Conservation (phyloP, 176 grass and related monocot species). For the Carex parvula region DNA sequence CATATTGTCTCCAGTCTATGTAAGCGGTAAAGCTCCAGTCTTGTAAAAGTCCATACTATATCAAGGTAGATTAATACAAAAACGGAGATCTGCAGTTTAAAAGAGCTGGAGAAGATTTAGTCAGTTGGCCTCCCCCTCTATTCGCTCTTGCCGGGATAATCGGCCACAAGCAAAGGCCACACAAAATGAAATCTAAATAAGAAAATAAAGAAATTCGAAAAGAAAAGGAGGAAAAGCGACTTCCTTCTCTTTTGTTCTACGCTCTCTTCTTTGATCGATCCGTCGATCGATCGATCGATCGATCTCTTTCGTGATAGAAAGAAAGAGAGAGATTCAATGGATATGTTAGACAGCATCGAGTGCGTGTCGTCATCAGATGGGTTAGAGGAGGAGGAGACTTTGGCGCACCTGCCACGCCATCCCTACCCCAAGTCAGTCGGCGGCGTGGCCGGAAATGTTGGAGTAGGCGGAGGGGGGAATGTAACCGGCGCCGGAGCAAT, state of each 20-base stretch:
- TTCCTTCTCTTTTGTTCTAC: constrained; percentile 15
- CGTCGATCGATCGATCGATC: constrained; percentile 9
- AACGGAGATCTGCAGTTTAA: background rate
- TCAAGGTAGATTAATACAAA: background rate
- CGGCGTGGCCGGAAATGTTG: background rate
- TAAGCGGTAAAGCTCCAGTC: background rate
- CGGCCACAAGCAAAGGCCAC: background rate
- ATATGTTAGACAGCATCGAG: constrained; percentile 49
- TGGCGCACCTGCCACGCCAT: constrained; percentile 25
- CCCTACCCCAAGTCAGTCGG: constrained; percentile 31
- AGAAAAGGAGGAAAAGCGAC: constrained; percentile 11
- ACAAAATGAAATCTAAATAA: background rate
- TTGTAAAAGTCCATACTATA: background rate
- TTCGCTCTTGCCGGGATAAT: background rate
- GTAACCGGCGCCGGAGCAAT: background rate
- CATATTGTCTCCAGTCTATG: background rate
- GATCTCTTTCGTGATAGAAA: background rate
- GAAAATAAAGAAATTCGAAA: constrained; percentile 7
- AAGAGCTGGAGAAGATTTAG: background rate
- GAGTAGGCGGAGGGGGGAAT: background rate
- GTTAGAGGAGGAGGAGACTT: constrained; percentile 22
- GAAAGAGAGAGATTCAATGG: constrained; percentile 31
- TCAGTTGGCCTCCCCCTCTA: background rate
- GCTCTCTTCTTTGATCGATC: constrained; percentile 16
- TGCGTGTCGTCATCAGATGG: constrained; percentile 66